Base-by-base conservation (phyloP, 2,329 filamentous ascomycete species). In the Raffaelea ambrosiae region DNA sequence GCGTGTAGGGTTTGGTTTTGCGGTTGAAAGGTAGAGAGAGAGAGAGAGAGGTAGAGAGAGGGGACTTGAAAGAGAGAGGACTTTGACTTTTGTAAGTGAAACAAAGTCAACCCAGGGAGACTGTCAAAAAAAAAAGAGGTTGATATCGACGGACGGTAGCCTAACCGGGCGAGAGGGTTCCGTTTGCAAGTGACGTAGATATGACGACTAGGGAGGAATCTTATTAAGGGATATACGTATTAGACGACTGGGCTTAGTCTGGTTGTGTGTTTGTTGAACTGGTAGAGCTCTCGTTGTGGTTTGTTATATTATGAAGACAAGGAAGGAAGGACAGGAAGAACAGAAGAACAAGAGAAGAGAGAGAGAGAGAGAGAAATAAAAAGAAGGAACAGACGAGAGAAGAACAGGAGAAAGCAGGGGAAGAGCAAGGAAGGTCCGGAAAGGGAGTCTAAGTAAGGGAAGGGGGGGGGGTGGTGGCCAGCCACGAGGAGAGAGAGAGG, bases 161-260 rank as follows among this genome's bases (percentile, higher is more conserved):
- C n/a, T n/a, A n/a, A n/a, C n/a, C n/a, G n/a, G n/a, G n/a, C n/a
- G n/a, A n/a, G n/a, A n/a, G n/a, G n/a, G n/a, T n/a, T n/a, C n/a
- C n/a, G n/a, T n/a, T n/a, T n/a, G n/a, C n/a, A 13, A 29, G 26
- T 29, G 26, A 13, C 26, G 26, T 13, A 29, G 26, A 29, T 29
- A 29, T 29, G 13, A 29, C 26, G 26, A 9, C 7, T 5, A 19
- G 9, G 31, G 31, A 33, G 9, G 31, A 16, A 33, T 9, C 9
- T 33, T 38, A 19, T n/a, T 38, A 14, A 46, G 50, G 50, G 48
- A 39, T 18, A 33, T 16, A 10, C n/a, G 13, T n/a, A n/a, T n/a
- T n/a, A n/a, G n/a, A n/a, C n/a, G n/a, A n/a, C n/a, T n/a, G n/a
- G n/a, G n/a, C n/a, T n/a, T n/a, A n/a, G 40, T 7, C 3, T n/a